Evolutionary conservation across 805 yeast species (phyloP).

Genomic region (Starmerella gropengiesseri): DNA sequence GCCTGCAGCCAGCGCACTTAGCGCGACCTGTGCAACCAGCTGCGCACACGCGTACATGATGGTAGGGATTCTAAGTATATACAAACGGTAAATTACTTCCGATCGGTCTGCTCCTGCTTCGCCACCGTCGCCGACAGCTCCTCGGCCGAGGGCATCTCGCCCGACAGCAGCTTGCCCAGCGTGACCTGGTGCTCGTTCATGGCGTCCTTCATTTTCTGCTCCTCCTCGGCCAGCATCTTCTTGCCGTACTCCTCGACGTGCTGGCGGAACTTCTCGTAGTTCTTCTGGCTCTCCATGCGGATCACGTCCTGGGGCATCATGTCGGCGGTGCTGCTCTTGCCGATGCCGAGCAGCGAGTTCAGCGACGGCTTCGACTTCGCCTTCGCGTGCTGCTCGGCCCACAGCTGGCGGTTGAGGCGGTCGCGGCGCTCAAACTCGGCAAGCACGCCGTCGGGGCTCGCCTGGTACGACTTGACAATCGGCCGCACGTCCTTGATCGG

Average conservation of each 20-base stretch:
- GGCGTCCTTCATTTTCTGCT: conserved; percentile 50
- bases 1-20: too few species aligned
- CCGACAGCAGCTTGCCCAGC: conserved; percentile 72
- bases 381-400: conserved; percentile 33
- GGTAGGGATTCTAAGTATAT: too few species aligned
- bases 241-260: conserved; percentile 71
- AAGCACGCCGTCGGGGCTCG: conserved; percentile 49
- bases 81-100: conserved; percentile 3
- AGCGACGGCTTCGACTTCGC: conserved; percentile 31
- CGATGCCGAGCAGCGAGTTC: conserved; percentile 53
- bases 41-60: too few species aligned
- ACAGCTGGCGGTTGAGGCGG: conserved; percentile 46
- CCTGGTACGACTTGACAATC: conserved; percentile 59
- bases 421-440: conserved; percentile 78
- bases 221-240: conserved; percentile 40
- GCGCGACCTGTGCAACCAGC: background rate
- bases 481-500: conserved; percentile 82
- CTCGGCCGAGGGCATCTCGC: conserved; percentile 38
- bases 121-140: conserved; percentile 27
- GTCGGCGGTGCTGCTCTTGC: conserved; percentile 35
- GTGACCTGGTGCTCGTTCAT: conserved; percentile 76
- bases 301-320: conserved; percentile 79
- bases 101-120: conserved; percentile 13
- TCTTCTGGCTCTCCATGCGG: conserved; percentile 86
- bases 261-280: conserved; percentile 71